These are phyloP conservation scores for sweet orange (Citrus sinensis) DNA, from an alignment of 345 rosid genomes.

Conservation along the genomic window DNA sequence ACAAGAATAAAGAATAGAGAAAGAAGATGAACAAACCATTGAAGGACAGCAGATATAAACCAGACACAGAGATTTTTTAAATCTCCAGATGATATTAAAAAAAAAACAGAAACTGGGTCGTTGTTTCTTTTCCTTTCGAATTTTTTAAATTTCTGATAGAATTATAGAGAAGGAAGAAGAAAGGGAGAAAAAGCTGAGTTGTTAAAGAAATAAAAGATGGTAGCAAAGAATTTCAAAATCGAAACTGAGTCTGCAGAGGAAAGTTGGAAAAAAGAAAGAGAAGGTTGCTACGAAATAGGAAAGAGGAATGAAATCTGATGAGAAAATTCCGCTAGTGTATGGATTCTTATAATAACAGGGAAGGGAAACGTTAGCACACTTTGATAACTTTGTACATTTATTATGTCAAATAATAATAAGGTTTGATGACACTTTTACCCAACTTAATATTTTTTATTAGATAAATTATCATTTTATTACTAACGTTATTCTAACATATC, in stretches of 20 bases:
- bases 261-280: neutral
- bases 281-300: neutral
- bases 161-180: too few relatives aligned
- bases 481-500: too few relatives aligned
- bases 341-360: neutral
- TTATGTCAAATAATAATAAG: too few relatives aligned
- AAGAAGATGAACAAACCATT: conserved; percentile 19
- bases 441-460: too few relatives aligned
- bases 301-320: neutral
- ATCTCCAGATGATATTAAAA: neutral
- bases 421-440: too few relatives aligned
- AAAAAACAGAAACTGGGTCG: neutral
- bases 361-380: neutral
- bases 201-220: neutral
- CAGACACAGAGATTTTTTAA: neutral
- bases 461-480: too few relatives aligned
- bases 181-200: neutral
- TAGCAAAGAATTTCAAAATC: neutral
- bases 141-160: too few relatives aligned
- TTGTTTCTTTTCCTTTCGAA: neutral
- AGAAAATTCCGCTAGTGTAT: neutral
- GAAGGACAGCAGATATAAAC: neutral
- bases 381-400: neutral
- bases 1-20: neutral
- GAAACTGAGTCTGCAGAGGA: neutral